Evolutionary conservation across 106 monocot genomes (phyloP).

Genomic region (Agapanthus africanus): DNA sequence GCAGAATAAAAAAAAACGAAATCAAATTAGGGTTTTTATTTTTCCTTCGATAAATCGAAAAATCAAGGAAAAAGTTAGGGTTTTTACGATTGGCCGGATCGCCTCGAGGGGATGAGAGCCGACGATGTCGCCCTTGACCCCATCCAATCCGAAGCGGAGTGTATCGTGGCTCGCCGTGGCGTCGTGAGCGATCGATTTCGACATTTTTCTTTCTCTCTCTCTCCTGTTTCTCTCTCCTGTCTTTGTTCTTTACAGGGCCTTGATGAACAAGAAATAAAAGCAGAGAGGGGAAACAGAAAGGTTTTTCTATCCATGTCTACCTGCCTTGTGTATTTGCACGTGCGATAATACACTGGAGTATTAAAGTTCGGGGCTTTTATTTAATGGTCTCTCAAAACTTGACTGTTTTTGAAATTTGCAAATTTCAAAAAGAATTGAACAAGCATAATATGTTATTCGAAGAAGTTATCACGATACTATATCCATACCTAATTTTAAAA

Average conservation of each 20-base stretch:
- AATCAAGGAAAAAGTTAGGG: slow-evolving; percentile 7
- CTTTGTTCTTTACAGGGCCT: not conserved
- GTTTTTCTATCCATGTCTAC: too few relatives aligned
- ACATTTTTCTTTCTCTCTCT: not conserved
- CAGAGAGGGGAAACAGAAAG: too few relatives aligned
- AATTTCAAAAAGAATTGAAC: too few relatives aligned
- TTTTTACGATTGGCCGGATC: slow-evolving; percentile 41
- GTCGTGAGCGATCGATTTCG: slow-evolving; percentile 6
- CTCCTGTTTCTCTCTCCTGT: not conserved
- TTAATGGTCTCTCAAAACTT: too few relatives aligned
- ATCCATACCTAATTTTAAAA: too few relatives aligned
- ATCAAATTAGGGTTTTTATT: slow-evolving; percentile 8
- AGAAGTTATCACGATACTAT: too few relatives aligned
- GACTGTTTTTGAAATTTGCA: too few relatives aligned
- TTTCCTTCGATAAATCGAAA: not conserved
- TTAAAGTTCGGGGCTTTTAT: too few relatives aligned
- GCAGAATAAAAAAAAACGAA: not conserved
- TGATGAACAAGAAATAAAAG: too few relatives aligned
- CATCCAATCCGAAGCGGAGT: slow-evolving; percentile 68
- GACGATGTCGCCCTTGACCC: slow-evolving; percentile 76
- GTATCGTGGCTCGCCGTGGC: slow-evolving; percentile 30
- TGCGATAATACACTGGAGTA: too few relatives aligned
- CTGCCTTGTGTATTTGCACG: too few relatives aligned
- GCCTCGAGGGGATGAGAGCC: slow-evolving; percentile 65
- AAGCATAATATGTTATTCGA: too few relatives aligned